Percentiles rank a stretch among this genome's conserved stretches.
phyloP scores from a whole-genome alignment of 108 stramenopile species.

The Cyclotella choctawhatcheeana region DNA sequence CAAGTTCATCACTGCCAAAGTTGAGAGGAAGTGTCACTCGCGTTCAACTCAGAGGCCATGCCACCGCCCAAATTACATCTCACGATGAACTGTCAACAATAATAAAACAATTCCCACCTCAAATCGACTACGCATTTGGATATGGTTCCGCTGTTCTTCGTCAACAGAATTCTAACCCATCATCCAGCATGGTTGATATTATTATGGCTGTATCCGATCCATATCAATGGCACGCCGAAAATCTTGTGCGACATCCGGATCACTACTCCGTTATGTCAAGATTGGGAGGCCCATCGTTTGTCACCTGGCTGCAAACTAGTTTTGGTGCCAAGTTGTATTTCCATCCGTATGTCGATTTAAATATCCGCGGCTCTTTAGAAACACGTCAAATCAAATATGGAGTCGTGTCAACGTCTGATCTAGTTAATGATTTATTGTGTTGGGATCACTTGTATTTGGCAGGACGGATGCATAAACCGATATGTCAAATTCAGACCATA shows the following conservation, averaged over 20 bases:
- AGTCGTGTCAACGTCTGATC: slow-evolving; percentile 63
- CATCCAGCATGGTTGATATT: slow-evolving; percentile 72
- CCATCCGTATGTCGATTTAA: slow-evolving; percentile 55
- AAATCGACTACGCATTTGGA: slow-evolving; percentile 76
- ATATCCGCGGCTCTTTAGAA: background rate
- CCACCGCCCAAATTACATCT: slow-evolving; percentile 33
- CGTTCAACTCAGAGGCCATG: background rate
- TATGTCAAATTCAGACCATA: slow-evolving; percentile 30
- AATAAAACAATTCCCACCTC: slow-evolving; percentile 54
- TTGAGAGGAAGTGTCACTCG: too few species aligned
- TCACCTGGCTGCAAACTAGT: slow-evolving; percentile 38
- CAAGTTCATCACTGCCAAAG: too few species aligned
- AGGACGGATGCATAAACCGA: slow-evolving; percentile 87
- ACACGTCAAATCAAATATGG: slow-evolving; percentile 77
- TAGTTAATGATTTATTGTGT: slow-evolving; percentile 62
- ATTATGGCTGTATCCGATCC: slow-evolving; percentile 72
- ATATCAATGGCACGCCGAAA: slow-evolving; percentile 63
- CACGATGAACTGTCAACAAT: slow-evolving; percentile 52
- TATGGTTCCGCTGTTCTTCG: slow-evolving; percentile 87
- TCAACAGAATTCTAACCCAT: slow-evolving; percentile 49
- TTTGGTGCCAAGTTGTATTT: slow-evolving; percentile 58
- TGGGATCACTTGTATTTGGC: slow-evolving; percentile 85
- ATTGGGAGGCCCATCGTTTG: slow-evolving; percentile 34
- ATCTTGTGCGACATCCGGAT: slow-evolving; percentile 58
- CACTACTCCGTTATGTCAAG: slow-evolving; percentile 66